These are phyloP conservation scores for Singerocomus inundabilis DNA, from an alignment of 1,284 basidiomycete genomes.

Conservation along the genomic window DNA sequence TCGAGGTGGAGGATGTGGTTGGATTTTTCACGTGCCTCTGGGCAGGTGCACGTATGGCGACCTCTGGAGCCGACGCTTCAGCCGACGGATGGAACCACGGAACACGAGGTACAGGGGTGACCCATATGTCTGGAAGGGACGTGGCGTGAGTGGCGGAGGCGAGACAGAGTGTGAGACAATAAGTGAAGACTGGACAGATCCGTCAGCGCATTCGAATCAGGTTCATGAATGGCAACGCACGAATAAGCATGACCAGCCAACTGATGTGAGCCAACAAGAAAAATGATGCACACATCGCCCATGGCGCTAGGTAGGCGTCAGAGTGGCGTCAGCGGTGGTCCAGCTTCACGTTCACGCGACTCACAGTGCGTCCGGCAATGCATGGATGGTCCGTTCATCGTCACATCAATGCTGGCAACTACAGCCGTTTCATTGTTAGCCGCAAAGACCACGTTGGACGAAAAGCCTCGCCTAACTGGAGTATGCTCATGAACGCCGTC, in stretches of 20 bases:
- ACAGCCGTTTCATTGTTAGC: constrained; percentile 1
- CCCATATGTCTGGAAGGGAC: constrained; percentile 49
- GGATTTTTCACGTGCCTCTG: constrained; percentile 9
- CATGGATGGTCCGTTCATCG: constrained; percentile 39
- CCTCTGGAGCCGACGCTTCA: constrained; percentile 4
- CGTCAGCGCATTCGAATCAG: constrained; percentile 5
- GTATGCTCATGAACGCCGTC: constrained; percentile 45
- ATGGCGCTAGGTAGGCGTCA: constrained; percentile 39
- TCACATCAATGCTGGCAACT: constrained; percentile 50
- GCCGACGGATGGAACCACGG: constrained; percentile 52
- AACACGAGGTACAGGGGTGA: constrained; percentile 45
- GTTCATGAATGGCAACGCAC: constrained; percentile 38
- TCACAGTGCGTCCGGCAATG: constrained; percentile 40
- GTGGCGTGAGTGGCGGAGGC: constrained; percentile 43
- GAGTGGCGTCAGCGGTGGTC: constrained; percentile 2
- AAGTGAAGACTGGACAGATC: constrained; percentile 44
- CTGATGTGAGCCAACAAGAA: constrained; percentile 50
- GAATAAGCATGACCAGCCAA: constrained; percentile 52
- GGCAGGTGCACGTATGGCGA: constrained; percentile 4
- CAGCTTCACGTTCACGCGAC: constrained; percentile 14
- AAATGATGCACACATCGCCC: constrained; percentile 52
- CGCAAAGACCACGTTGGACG: background rate
- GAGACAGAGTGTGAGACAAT: constrained; percentile 53
- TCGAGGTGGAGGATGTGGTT: constrained; percentile 10
- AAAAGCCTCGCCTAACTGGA: constrained; percentile 46